phyloP scores from a whole-genome alignment of 257 asterid genomes.

The Osmanthus fragrans region DNA sequence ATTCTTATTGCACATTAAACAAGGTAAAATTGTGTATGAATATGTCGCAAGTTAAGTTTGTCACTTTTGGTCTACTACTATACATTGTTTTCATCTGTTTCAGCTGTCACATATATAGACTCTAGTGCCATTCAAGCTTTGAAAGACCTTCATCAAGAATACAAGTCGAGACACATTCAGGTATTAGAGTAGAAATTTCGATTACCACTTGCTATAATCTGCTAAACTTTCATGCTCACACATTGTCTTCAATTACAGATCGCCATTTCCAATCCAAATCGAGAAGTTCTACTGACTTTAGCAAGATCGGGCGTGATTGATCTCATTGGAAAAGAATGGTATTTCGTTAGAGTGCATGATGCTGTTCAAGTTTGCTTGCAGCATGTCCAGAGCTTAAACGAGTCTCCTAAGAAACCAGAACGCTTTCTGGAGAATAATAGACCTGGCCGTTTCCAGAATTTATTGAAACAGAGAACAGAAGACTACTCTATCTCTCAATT shows the following conservation, averaged over 20 bases:
- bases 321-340: constrained; percentile 87
- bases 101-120: constrained; percentile 92
- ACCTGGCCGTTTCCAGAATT: constrained; percentile 48
- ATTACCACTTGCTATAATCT: not conserved
- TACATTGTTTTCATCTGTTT: constrained; percentile 27
- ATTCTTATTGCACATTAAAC: not conserved
- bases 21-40: constrained; percentile 12
- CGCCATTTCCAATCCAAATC: constrained; percentile 84
- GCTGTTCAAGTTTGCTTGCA: constrained; percentile 92
- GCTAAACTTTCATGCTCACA: not conserved
- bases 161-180: constrained; percentile 87
- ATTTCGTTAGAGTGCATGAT: constrained; percentile 86
- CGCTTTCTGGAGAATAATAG: constrained; percentile 38
- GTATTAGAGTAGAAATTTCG: constrained; percentile 31
- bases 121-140: constrained; percentile 95
- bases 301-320: constrained; percentile 72
- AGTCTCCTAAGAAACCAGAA: constrained; percentile 40
- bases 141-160: constrained; percentile 83
- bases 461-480: constrained; percentile 49
- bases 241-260: constrained; percentile 48
- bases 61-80: not conserved
- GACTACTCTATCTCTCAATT: constrained; percentile 50
- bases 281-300: constrained; percentile 72
- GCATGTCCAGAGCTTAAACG: constrained; percentile 57
- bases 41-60: not conserved